These are phyloP conservation scores for Musa acuminata DNA, from an alignment of 176 grass and related monocot genomes.

Conservation along the genomic window DNA sequence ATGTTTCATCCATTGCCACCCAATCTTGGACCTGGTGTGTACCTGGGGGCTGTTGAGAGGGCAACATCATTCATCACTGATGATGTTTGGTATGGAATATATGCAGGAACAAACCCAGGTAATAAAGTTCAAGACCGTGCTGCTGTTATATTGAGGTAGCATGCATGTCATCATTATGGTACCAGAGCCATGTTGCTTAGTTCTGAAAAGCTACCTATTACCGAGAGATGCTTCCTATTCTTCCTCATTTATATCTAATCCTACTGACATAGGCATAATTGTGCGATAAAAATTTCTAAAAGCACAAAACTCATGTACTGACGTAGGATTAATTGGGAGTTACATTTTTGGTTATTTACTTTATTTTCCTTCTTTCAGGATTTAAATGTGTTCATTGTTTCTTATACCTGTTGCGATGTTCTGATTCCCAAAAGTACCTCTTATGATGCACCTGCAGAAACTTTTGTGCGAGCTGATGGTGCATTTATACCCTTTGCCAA, in stretches of 20 bases:
- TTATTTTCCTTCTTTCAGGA: neutral
- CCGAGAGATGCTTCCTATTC: too few species aligned
- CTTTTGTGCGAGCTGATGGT: conserved; percentile 64
- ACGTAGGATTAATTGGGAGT: too few species aligned
- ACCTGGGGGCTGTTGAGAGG: conserved; percentile 35
- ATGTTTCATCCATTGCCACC: conserved; percentile 95
- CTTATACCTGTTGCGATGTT: neutral
- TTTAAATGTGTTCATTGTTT: neutral
- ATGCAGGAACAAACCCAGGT: conserved; percentile 95
- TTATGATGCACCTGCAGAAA: conserved; percentile 57
- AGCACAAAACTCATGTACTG: too few species aligned
- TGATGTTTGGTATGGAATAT: conserved; percentile 98
- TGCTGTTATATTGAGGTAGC: neutral
- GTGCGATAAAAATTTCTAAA: too few species aligned
- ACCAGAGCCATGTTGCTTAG: neutral
- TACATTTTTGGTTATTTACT: neutral
- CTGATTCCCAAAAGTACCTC: conserved; percentile 57
- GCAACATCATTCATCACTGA: conserved; percentile 90
- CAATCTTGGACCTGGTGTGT: conserved; percentile 74
- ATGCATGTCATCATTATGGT: neutral
- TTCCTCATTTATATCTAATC: too few species aligned
- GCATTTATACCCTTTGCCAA: conserved; percentile 39
- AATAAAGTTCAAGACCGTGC: conserved; percentile 20
- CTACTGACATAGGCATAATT: too few species aligned
- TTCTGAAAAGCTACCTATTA: neutral